These are phyloP conservation scores for Phytomonas sp. DNA, from an alignment of 208 protist species.

Conservation along the genomic window DNA sequence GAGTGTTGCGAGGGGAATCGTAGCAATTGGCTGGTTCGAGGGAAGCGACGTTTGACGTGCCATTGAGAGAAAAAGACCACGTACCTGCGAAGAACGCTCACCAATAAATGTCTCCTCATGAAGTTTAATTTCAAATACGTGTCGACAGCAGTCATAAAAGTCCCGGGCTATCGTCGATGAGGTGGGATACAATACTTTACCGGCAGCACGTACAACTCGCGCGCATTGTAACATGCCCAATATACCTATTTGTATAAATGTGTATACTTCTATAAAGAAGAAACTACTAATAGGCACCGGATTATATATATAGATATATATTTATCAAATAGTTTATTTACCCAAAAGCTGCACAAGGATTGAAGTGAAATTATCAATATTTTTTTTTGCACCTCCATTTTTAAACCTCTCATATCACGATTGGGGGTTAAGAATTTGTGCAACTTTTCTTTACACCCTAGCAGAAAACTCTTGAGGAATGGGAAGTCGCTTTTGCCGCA, in stretches of 20 bases:
- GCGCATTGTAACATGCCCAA: constrained; percentile 28
- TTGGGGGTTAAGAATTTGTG: background rate
- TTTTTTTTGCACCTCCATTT: background rate
- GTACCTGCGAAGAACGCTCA: constrained; percentile 69
- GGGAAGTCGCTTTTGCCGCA: constrained; percentile 16
- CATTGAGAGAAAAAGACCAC: constrained; percentile 62
- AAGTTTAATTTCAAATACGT: constrained; percentile 54
- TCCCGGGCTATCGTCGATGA: constrained; percentile 59
- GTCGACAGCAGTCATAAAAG: constrained; percentile 54
- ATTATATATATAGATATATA: constrained; percentile 3
- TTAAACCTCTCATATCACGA: background rate
- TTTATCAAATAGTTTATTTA: too few relatives aligned
- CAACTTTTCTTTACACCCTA: background rate
- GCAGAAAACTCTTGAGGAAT: constrained; percentile 4
- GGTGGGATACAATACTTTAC: constrained; percentile 66
- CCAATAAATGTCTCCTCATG: constrained; percentile 79
- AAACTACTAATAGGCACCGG: background rate
- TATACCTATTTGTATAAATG: background rate
- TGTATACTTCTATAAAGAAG: constrained; percentile 2
- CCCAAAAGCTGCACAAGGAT: background rate
- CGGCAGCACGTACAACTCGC: constrained; percentile 20
- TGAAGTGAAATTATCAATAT: constrained; percentile 1
- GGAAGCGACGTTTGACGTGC: constrained; percentile 20
- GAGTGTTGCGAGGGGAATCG: constrained; percentile 59
- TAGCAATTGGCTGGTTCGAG: constrained; percentile 74